Percentiles rank a stretch among this genome's conserved stretches.
Conservation (phyloP, 257 asterid species). For the Nicotiana noctiflora region DNA sequence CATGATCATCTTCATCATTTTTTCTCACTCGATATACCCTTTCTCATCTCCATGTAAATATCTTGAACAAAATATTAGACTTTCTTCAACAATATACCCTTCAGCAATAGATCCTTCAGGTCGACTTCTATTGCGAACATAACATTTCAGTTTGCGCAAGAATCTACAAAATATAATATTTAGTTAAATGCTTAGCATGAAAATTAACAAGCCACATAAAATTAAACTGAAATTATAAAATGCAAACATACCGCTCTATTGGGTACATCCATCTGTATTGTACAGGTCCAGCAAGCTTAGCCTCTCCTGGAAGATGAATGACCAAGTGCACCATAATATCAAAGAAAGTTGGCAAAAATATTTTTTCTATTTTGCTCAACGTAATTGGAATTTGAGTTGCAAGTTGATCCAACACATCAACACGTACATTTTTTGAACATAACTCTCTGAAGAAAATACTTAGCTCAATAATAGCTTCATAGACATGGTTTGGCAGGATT, state of each 20-base stretch:
- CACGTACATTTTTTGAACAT: neutral
- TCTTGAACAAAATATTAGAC: too few species aligned
- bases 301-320: neutral
- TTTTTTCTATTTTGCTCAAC: neutral
- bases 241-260: neutral
- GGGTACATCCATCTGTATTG: neutral
- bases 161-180: too few species aligned
- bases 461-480: neutral
- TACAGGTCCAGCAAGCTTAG: neutral
- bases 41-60: too few species aligned
- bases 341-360: neutral
- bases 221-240: neutral
- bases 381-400: neutral
- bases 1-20: too few species aligned
- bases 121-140: too few species aligned
- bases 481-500: neutral
- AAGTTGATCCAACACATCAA: neutral
- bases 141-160: too few species aligned
- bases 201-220: too few species aligned
- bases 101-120: too few species aligned
- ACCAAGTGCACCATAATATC: neutral
- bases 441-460: neutral
- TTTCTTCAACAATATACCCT: too few species aligned
- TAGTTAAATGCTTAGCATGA: too few species aligned
- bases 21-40: too few species aligned